phyloP scores from a whole-genome alignment of 305 asterid species.

The Solanum aculeatissimum region DNA sequence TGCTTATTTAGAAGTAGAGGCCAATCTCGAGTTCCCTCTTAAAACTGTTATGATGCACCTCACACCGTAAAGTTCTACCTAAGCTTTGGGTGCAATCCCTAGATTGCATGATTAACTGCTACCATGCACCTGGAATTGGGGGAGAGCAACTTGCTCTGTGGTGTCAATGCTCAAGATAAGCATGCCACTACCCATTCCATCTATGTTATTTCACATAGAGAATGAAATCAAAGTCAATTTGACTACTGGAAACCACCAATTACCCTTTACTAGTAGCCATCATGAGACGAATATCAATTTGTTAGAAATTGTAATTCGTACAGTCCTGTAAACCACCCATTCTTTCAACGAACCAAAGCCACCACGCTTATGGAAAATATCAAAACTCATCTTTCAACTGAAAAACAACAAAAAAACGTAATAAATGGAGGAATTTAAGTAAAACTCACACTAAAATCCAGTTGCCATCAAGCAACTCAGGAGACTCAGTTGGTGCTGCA shows the following conservation, averaged over 20 bases:
- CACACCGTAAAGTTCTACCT: neutral
- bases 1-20: neutral
- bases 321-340: neutral
- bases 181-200: neutral
- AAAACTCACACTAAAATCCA: conserved; percentile 76
- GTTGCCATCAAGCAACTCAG: conserved; percentile 76
- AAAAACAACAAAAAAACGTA: neutral
- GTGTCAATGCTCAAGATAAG: neutral
- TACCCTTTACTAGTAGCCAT: neutral
- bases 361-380: neutral
- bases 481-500: conserved; percentile 52
- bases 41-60: neutral
- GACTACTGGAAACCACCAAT: neutral
- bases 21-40: neutral
- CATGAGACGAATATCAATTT: neutral
- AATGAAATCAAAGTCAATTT: neutral
- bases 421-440: neutral
- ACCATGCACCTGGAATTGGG: neutral
- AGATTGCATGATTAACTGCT: neutral
- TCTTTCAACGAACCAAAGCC: neutral
- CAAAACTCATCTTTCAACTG: neutral
- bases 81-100: neutral
- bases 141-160: neutral
- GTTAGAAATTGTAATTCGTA: neutral
- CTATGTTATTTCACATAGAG: neutral